These are phyloP conservation scores for Brassica rapa DNA, from an alignment of 345 rosid species.

Conservation along the genomic window DNA sequence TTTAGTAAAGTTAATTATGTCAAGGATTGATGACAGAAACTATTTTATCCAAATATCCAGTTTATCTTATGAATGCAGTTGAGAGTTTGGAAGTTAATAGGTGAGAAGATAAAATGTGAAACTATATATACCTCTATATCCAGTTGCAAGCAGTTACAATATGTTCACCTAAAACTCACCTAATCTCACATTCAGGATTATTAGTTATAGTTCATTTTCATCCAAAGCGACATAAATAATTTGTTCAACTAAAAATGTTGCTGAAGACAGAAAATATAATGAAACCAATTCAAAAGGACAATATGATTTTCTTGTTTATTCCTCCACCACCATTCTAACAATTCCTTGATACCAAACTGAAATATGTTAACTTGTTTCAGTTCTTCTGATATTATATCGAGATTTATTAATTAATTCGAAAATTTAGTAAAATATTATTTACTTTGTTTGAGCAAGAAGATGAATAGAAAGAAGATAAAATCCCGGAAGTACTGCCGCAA, in stretches of 20 bases:
- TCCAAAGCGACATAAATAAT: neutral
- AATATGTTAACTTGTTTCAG: neutral
- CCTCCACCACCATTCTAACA: neutral
- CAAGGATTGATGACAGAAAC: neutral
- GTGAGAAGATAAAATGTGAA: constrained; percentile 28
- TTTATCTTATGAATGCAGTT: neutral
- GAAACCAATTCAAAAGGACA: neutral
- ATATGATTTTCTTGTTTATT: constrained; percentile 1
- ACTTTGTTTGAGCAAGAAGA: neutral
- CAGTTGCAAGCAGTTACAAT: constrained; percentile 27
- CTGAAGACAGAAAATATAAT: neutral
- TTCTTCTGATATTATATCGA: neutral
- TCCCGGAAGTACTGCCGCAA: constrained; percentile 7
- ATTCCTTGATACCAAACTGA: neutral
- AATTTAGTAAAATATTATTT: neutral
- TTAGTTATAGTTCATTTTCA: constrained; percentile 22
- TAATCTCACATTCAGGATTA: constrained; percentile 15
- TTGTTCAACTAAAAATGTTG: neutral
- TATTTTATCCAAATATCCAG: neutral
- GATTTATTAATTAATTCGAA: neutral
- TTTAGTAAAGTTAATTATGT: neutral
- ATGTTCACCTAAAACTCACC: constrained; percentile 23
- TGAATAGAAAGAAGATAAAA: neutral
- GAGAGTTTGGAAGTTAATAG: constrained; percentile 13
- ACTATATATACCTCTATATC: neutral